phyloP scores from a whole-genome alignment of 495 filamentous ascomycete species.

The Neurospora africana region DNA sequence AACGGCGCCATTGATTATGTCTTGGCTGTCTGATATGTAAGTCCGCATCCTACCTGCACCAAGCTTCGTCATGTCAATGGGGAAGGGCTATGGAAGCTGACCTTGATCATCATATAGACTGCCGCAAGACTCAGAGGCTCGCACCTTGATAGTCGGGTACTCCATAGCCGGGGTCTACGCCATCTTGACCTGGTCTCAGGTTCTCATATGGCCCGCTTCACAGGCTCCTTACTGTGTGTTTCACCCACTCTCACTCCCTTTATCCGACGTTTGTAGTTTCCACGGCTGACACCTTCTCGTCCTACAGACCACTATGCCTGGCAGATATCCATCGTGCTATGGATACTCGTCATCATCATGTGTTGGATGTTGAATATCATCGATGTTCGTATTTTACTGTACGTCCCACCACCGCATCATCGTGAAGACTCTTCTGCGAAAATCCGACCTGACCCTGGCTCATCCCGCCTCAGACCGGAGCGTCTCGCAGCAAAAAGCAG shows the following conservation, averaged over 20 bases:
- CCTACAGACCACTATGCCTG: slow-evolving; percentile 25
- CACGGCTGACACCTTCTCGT: neutral
- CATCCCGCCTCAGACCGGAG: neutral
- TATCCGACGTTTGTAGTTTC: neutral
- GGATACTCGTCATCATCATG: slow-evolving; percentile 21
- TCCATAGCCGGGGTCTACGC: slow-evolving; percentile 31
- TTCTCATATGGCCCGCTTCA: slow-evolving; percentile 32
- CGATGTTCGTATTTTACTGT: neutral
- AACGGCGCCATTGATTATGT: slow-evolving; percentile 30
- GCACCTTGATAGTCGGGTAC: slow-evolving; percentile 28
- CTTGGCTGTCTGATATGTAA: slow-evolving; percentile 31
- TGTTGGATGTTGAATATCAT: slow-evolving; percentile 16
- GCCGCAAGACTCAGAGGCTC: slow-evolving; percentile 29
- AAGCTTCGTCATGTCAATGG: neutral
- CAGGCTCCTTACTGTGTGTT: slow-evolving; percentile 30
- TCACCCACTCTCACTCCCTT: neutral
- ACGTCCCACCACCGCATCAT: neutral
- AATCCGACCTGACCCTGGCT: neutral
- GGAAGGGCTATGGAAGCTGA: neutral
- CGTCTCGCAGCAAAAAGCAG: neutral
- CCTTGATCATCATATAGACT: slow-evolving; percentile 4
- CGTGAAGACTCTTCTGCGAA: no score
- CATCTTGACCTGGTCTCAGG: slow-evolving; percentile 30
- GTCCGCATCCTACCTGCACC: neutral
- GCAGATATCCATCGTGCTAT: slow-evolving; percentile 29